Conservation (phyloP, 176 grass and related monocot species). For the Oryza coarctata region DNA sequence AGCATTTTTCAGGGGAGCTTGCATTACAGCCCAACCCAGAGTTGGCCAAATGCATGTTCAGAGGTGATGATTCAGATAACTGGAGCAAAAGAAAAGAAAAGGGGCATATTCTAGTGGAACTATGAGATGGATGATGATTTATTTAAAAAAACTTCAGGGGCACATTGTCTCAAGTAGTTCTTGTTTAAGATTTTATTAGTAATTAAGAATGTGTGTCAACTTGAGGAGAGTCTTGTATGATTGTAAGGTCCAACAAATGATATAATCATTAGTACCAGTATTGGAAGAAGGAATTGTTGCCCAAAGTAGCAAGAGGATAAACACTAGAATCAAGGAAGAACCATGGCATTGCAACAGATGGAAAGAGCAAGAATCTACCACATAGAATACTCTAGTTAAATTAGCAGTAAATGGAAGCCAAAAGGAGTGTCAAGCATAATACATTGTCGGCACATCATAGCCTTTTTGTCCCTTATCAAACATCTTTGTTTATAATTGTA, state of each 20-base stretch:
- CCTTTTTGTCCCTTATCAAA: constrained; percentile 43
- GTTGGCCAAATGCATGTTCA: constrained; percentile 8
- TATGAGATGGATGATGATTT: constrained; percentile 12
- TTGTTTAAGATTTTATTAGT: constrained; percentile 36
- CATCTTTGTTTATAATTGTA: constrained; percentile 34
- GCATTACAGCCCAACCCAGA: background rate
- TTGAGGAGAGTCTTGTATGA: background rate
- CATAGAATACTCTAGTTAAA: constrained; percentile 27
- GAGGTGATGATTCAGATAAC: constrained; percentile 11
- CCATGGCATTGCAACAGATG: constrained; percentile 31
- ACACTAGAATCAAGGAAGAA: constrained; percentile 34
- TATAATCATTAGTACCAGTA: constrained; percentile 41
- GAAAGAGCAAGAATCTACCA: constrained; percentile 43
- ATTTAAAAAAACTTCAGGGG: constrained; percentile 16
- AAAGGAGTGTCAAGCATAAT: constrained; percentile 40
- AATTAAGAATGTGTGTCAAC: constrained; percentile 27
- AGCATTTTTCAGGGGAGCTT: background rate
- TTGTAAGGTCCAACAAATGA: constrained; percentile 31
- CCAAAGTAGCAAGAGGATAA: constrained; percentile 51
- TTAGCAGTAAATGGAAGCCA: constrained; percentile 35
- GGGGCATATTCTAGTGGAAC: constrained; percentile 26
- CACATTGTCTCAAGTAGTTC: constrained; percentile 21
- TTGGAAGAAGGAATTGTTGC: constrained; percentile 37
- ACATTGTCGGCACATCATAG: constrained; percentile 37
- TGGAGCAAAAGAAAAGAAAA: background rate